A percentile compares a stretch with the other conserved stretches of the same genome.
Evolutionary conservation across 1,139 yeast genomes (phyloP).

Genomic region (Hansenula anomala): DNA sequence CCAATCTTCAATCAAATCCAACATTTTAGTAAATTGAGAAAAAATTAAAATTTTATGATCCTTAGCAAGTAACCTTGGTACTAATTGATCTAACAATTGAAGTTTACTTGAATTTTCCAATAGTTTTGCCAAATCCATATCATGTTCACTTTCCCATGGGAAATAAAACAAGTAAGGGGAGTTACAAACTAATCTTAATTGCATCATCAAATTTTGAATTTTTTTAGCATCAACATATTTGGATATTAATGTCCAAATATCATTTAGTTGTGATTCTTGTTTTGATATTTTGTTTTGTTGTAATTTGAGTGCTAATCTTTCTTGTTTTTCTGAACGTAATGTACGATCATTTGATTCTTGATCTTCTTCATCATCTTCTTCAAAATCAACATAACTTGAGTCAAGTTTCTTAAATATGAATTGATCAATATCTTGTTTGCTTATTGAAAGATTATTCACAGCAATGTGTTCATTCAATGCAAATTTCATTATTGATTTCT

Average conservation of each 20-base stretch:
- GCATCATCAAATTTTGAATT: constrained; percentile 72
- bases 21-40: constrained; percentile 76
- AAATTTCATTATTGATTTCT: constrained; percentile 36
- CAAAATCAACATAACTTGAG: constrained; percentile 25
- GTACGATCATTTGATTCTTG: constrained; percentile 6
- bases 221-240: constrained; percentile 36
- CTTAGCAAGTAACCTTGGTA: constrained; percentile 39
- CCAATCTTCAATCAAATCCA: constrained; percentile 77
- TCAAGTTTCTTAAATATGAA: constrained; percentile 33
- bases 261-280: constrained; percentile 9
- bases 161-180: constrained; percentile 81
- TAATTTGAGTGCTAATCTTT: background rate
- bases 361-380: constrained; percentile 5
- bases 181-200: constrained; percentile 75
- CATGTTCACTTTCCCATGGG: constrained; percentile 54
- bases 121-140: constrained; percentile 30
- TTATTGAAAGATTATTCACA: constrained; percentile 26
- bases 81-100: constrained; percentile 60
- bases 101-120: constrained; percentile 64
- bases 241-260: constrained; percentile 23
- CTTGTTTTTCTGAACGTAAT: constrained; percentile 11
- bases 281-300: background rate
- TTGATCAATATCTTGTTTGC: constrained; percentile 34
- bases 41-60: constrained; percentile 74
- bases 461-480: constrained; percentile 42